These are phyloP conservation scores for Pichia sp. DNA, from an alignment of 1,139 yeast genomes.

Conservation along the genomic window DNA sequence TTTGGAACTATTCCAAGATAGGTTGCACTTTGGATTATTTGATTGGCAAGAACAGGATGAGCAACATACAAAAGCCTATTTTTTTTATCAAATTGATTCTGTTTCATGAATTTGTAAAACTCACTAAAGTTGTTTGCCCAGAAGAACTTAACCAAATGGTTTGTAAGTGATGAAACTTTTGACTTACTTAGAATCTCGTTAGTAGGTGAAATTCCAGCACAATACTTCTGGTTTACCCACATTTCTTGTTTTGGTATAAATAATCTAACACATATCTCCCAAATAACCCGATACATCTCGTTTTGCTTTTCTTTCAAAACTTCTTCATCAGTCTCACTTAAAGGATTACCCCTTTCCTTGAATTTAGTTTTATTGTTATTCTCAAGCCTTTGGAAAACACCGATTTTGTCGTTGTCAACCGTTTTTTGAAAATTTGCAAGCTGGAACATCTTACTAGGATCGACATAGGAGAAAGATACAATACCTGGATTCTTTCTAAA, in stretches of 20 bases:
- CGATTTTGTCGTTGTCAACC: conserved; percentile 21
- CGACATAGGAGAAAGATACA: conserved; percentile 24
- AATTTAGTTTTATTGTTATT: conserved; percentile 10
- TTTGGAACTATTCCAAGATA: conserved; percentile 29
- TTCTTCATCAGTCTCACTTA: not conserved
- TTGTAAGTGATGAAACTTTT: conserved; percentile 26
- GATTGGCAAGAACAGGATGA: conserved; percentile 24
- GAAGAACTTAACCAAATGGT: conserved; percentile 29
- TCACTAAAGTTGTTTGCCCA: conserved; percentile 26
- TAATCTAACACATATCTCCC: conserved; percentile 22
- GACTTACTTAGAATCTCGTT: conserved; percentile 16
- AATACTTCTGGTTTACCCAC: not conserved
- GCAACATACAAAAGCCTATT: conserved; percentile 13
- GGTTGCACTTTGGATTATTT: conserved; percentile 26
- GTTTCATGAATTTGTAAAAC: conserved; percentile 23
- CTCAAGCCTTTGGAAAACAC: conserved; percentile 9
- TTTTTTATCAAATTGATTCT: conserved; percentile 14
- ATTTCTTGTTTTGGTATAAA: conserved; percentile 11
- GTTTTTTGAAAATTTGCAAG: conserved; percentile 25
- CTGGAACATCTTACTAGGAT: conserved; percentile 27
- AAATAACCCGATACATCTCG: conserved; percentile 23
- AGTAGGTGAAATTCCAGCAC: not conserved
- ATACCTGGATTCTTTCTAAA: conserved; percentile 2
- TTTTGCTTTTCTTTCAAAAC: conserved; percentile 12
- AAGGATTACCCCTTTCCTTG: conserved; percentile 6